A percentile compares a stretch with the other conserved stretches of the same genome.
These are phyloP conservation scores for Juglanconis oblonga DNA, from an alignment of 2,329 filamentous ascomycete species.

Conservation along the genomic window DNA sequence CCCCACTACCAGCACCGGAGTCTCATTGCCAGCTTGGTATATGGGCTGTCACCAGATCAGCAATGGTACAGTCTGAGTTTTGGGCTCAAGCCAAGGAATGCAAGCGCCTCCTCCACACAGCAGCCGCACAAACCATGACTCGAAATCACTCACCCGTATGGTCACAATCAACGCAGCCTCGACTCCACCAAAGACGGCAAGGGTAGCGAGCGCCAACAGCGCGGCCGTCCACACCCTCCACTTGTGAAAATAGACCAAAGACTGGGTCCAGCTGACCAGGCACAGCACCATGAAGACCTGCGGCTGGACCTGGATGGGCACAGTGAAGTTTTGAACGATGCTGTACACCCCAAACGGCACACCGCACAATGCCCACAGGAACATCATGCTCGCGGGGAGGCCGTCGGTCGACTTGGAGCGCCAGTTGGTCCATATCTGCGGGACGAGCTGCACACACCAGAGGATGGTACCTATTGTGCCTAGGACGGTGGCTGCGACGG, in stretches of 20 bases:
- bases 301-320: slow-evolving; percentile 42
- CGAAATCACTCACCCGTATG: slow-evolving; percentile 40
- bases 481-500: slow-evolving; percentile 16
- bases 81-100: no score
- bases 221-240: slow-evolving; percentile 47
- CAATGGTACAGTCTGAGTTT: neutral
- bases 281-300: slow-evolving; percentile 38
- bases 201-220: slow-evolving; percentile 36
- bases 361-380: slow-evolving; percentile 58
- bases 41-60: slow-evolving; percentile 39
- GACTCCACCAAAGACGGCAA: slow-evolving; percentile 46
- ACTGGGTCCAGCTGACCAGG: slow-evolving; percentile 37
- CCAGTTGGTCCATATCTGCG: slow-evolving; percentile 60
- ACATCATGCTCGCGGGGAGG: slow-evolving; percentile 58
- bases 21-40: slow-evolving; percentile 50
- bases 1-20: slow-evolving; percentile 54
- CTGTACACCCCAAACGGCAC: slow-evolving; percentile 40
- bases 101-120: fast-evolving
- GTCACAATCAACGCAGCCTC: slow-evolving; percentile 57
- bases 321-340: slow-evolving; percentile 39
- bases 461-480: slow-evolving; percentile 32
- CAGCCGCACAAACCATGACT: neutral
- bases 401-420: slow-evolving; percentile 59
- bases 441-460: slow-evolving; percentile 39
- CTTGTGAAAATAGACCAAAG: slow-evolving; percentile 36